Conservation (phyloP, 1,284 basidiomycete genomes). For the Crucibulum cyathiforme region DNA sequence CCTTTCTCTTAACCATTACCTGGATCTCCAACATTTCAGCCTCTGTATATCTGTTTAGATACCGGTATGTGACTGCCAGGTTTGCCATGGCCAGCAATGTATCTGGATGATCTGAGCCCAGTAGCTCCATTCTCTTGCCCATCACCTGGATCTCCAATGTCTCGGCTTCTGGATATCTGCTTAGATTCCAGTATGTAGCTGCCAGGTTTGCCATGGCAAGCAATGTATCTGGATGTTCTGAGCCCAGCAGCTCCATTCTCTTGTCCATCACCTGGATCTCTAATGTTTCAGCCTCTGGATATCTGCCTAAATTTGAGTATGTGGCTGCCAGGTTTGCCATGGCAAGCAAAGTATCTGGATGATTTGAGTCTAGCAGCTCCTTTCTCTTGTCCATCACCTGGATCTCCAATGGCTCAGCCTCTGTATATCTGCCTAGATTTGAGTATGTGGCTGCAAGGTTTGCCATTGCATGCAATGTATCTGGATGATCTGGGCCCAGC, state of each 20-base stretch:
- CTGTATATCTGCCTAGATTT: conserved; percentile 1
- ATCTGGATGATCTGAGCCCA: neutral
- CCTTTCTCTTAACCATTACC: neutral
- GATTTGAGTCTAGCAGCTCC: neutral
- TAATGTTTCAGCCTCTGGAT: neutral
- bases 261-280: neutral
- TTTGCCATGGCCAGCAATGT: neutral
- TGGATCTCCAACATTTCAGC: neutral
- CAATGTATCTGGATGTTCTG: conserved; percentile 8
- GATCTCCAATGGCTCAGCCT: neutral
- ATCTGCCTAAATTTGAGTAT: neutral
- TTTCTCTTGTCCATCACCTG: neutral
- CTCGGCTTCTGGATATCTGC: conserved; percentile 6
- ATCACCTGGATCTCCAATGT: neutral
- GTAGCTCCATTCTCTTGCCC: neutral
- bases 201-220: conserved; percentile 3
- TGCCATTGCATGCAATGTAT: neutral
- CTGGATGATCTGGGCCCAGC: neutral
- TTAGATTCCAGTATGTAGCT: conserved; percentile 3
- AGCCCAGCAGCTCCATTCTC: conserved; percentile 1
- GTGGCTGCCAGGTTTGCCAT: neutral
- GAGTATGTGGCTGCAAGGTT: neutral
- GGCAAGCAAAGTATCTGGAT: neutral
- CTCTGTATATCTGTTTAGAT: neutral
- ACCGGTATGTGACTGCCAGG: neutral